phyloP scores from a whole-genome alignment of 2,329 filamentous ascomycete species.

The Dothiorella sarmentorum region DNA sequence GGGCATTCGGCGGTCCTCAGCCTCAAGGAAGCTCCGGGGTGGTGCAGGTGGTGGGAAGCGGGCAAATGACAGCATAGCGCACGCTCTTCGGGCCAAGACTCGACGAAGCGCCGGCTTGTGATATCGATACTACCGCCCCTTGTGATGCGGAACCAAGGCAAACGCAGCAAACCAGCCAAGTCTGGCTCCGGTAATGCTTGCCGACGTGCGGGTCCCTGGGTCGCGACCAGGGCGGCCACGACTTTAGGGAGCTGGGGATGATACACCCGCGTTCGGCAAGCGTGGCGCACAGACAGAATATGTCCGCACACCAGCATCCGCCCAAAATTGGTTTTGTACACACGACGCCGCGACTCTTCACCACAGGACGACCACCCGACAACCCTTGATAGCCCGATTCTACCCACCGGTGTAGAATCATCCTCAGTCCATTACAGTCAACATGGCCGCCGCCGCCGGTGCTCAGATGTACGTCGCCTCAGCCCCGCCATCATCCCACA shows the following conservation, averaged over 20 bases:
- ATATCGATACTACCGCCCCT: slow-evolving; percentile 14
- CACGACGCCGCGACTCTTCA: slow-evolving; percentile 25
- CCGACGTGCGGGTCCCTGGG: neutral
- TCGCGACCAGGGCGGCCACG: neutral
- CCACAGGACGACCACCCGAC: slow-evolving; percentile 27
- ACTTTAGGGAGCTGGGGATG: neutral
- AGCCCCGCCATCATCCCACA: neutral
- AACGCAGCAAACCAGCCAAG: neutral
- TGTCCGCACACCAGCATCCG: slow-evolving; percentile 15
- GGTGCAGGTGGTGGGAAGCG: slow-evolving; percentile 8
- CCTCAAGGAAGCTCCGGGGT: slow-evolving; percentile 9
- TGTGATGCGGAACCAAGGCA: slow-evolving; percentile 3
- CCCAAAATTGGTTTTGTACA: slow-evolving; percentile 16
- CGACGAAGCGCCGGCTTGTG: slow-evolving; percentile 10
- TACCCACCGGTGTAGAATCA: slow-evolving; percentile 29
- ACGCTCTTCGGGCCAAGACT: slow-evolving; percentile 8
- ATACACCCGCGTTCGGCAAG: neutral
- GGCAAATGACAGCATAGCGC: slow-evolving; percentile 17
- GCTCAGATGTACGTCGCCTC: slow-evolving; percentile 38
- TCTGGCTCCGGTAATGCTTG: neutral
- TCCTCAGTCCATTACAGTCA: slow-evolving; percentile 35
- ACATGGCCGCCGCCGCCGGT: slow-evolving; percentile 40
- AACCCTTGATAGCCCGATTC: slow-evolving; percentile 29
- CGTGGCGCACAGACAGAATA: neutral
- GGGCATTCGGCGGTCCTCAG: neutral